Percentiles rank a stretch among this genome's conserved stretches.
These are phyloP conservation scores for Pyrus hybrid DNA, from an alignment of 331 rosid species.

Conservation along the genomic window DNA sequence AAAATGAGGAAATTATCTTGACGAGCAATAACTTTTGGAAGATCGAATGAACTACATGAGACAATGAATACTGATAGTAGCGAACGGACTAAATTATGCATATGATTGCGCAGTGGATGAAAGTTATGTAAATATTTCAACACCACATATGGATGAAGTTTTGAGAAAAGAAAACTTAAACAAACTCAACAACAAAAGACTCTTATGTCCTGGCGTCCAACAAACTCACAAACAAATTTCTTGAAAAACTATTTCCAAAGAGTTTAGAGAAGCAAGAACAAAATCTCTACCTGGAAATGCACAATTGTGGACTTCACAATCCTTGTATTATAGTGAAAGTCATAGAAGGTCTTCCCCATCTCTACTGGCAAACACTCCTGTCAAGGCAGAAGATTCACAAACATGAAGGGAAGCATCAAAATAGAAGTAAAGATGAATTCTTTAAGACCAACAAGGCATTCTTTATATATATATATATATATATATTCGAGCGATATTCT, in stretches of 20 bases:
- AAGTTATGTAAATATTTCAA: background rate
- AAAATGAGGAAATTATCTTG: background rate
- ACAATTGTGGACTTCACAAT: conserved; percentile 77
- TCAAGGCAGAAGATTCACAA: background rate
- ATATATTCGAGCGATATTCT: too few relatives aligned
- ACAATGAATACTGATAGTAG: background rate
- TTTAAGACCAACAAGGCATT: background rate
- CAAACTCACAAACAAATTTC: background rate
- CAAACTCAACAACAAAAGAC: background rate
- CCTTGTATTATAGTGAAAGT: conserved; percentile 88
- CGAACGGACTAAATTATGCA: background rate
- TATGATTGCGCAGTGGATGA: background rate
- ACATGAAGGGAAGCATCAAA: background rate
- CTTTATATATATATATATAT: too few relatives aligned
- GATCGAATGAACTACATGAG: background rate
- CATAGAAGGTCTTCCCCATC: conserved; percentile 62
- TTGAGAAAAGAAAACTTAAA: background rate
- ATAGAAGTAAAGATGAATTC: background rate
- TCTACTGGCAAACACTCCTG: conserved; percentile 68
- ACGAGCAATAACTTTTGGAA: background rate
- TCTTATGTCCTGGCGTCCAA: background rate
- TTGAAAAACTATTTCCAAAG: background rate
- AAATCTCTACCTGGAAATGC: conserved; percentile 82
- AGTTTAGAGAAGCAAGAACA: background rate
- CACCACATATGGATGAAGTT: background rate